phyloP scores from a whole-genome alignment of 1,284 basidiomycete genomes.

The Austroboletus niveus region DNA sequence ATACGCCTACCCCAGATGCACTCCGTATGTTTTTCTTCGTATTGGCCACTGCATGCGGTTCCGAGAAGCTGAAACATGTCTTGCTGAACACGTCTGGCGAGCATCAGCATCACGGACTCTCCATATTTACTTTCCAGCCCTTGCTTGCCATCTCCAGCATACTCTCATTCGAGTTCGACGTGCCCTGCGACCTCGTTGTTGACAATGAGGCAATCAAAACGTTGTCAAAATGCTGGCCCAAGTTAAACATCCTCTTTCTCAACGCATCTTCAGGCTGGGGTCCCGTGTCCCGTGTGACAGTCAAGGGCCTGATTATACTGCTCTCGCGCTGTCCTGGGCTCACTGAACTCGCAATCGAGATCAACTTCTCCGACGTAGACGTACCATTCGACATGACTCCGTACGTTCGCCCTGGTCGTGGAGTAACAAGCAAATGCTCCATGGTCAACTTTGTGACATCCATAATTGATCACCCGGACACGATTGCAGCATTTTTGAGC shows the following conservation, averaged over 20 bases:
- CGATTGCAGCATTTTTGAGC: conserved; percentile 26
- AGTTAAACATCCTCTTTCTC: conserved; percentile 3
- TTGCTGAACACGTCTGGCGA: no score
- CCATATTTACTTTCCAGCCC: not conserved
- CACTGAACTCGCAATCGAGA: conserved; percentile 11
- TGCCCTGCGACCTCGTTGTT: not conserved
- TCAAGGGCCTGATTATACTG: conserved; percentile 15
- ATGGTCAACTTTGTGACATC: conserved; percentile 23
- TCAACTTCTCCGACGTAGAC: conserved; percentile 20
- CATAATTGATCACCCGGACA: conserved; percentile 12
- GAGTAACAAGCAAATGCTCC: conserved; percentile 2
- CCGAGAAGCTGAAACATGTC: no score
- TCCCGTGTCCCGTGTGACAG: no score
- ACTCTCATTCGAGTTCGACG: not conserved
- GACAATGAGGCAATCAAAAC: not conserved
- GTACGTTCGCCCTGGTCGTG: no score
- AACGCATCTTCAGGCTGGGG: conserved; percentile 6
- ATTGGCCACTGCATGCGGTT: no score
- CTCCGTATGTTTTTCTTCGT: no score
- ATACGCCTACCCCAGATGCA: no score
- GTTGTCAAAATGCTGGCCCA: not conserved
- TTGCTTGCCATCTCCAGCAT: not conserved
- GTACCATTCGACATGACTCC: not conserved
- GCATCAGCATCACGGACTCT: not conserved
- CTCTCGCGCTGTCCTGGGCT: conserved; percentile 10